Percentiles rank a stretch among this genome's conserved stretches.
These are phyloP conservation scores for Talaromyces sp. DNA, from an alignment of 2,329 filamentous ascomycete species.

Conservation along the genomic window DNA sequence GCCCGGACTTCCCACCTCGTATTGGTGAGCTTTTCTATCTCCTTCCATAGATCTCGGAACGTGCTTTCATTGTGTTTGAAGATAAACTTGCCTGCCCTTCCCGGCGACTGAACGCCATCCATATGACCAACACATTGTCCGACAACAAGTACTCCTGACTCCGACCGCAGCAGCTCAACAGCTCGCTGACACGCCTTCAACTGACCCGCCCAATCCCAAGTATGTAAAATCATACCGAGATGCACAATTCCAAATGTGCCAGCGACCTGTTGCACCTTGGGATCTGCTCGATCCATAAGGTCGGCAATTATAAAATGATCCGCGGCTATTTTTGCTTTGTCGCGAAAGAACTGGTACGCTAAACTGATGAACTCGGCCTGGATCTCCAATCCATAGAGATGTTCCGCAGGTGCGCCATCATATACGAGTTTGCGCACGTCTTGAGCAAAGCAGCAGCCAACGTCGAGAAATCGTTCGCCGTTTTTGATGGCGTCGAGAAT, in stretches of 20 bases:
- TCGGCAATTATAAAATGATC: slow-evolving; percentile 50
- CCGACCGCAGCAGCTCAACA: slow-evolving; percentile 28
- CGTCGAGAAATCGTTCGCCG: slow-evolving; percentile 18
- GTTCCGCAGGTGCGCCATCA: slow-evolving; percentile 49
- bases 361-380: slow-evolving; percentile 51
- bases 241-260: slow-evolving; percentile 39
- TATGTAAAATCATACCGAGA: slow-evolving; percentile 41
- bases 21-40: not conserved
- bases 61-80: slow-evolving; percentile 2
- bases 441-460: slow-evolving; percentile 20
- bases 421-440: slow-evolving; percentile 22
- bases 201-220: slow-evolving; percentile 35
- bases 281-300: slow-evolving; percentile 35
- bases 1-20: not conserved
- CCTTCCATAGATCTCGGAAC: not conserved
- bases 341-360: slow-evolving; percentile 63
- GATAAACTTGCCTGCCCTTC: not conserved
- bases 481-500: slow-evolving; percentile 19
- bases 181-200: slow-evolving; percentile 31
- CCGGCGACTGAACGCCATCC: not conserved
- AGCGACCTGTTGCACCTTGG: slow-evolving; percentile 24
- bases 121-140: slow-evolving; percentile 23
- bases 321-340: slow-evolving; percentile 45
- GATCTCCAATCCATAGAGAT: slow-evolving; percentile 51
- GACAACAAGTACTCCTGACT: slow-evolving; percentile 23